These are phyloP conservation scores for Aspergillus pseudoviridinutans DNA, from an alignment of 2,329 filamentous ascomycete genomes.

Conservation along the genomic window DNA sequence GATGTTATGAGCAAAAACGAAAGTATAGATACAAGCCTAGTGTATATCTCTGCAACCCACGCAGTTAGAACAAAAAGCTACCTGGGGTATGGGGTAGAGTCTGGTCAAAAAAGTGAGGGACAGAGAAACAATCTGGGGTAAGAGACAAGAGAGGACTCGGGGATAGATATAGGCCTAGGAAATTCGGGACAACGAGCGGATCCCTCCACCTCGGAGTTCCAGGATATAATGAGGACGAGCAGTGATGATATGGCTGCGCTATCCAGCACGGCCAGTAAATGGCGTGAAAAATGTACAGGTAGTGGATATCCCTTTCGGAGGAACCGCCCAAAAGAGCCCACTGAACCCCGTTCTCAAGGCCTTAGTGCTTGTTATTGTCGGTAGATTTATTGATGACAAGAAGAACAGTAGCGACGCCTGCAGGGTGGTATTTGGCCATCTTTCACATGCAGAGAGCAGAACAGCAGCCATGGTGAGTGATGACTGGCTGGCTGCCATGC, in stretches of 20 bases:
- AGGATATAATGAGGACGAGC: neutral
- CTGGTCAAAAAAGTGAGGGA: neutral
- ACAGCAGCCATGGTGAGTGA: neutral
- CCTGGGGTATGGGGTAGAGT: constrained; percentile 8
- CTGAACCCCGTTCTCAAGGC: neutral
- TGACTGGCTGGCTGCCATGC: neutral
- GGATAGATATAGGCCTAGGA: constrained; percentile 14
- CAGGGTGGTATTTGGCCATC: neutral
- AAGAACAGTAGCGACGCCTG: neutral
- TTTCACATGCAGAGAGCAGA: neutral
- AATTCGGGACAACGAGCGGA: neutral
- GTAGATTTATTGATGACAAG: neutral
- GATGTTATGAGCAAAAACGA: neutral
- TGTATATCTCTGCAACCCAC: neutral
- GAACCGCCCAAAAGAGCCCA: neutral
- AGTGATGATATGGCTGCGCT: neutral
- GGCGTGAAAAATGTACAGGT: neutral
- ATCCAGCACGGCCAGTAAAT: neutral
- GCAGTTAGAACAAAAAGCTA: neutral
- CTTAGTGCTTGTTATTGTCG: neutral
- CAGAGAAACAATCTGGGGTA: neutral
- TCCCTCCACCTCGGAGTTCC: neutral
- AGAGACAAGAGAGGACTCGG: constrained; percentile 7
- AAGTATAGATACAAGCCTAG: constrained; percentile 2
- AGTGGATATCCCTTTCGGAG: neutral